Conservation (phyloP, 108 stramenopile species). For the Aureococcus anophagefferens region DNA sequence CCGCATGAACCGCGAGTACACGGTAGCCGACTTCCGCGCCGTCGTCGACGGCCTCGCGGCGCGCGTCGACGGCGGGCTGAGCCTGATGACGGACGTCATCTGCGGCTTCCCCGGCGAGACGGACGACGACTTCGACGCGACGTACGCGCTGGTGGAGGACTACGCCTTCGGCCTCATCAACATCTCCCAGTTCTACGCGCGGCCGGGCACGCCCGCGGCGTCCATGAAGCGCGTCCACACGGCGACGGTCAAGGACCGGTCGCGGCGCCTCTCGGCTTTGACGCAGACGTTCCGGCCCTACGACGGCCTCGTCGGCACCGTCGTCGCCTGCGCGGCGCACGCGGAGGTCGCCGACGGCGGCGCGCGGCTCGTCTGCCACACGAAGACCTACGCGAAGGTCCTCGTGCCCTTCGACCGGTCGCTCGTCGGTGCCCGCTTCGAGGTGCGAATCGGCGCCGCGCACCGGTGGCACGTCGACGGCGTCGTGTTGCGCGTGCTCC, state of each 20-base stretch:
- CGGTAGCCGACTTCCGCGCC: constrained; percentile 22
- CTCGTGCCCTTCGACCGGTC: constrained; percentile 10
- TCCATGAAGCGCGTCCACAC: constrained; percentile 31
- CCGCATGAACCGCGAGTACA: constrained; percentile 46
- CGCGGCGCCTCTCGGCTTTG: constrained; percentile 15
- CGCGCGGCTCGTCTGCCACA: constrained; percentile 25
- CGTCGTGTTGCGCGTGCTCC: neutral
- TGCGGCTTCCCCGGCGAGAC: constrained; percentile 40
- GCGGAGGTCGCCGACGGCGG: constrained; percentile 21
- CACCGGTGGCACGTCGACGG: constrained; percentile 19
- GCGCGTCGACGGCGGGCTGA: constrained; percentile 18
- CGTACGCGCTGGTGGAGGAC: constrained; percentile 17
- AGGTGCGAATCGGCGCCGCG: constrained; percentile 12
- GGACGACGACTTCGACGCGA: constrained; percentile 32
- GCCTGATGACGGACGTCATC: constrained; percentile 39
- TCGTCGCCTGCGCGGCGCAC: constrained; percentile 1
- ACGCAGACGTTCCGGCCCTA: constrained; percentile 23
- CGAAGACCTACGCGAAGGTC: constrained; percentile 30
- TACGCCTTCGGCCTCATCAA: constrained; percentile 23
- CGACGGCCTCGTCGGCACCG: constrained; percentile 3
- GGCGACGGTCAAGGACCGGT: constrained; percentile 29
- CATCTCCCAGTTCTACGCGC: constrained; percentile 46
- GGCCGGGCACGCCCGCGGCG: constrained; percentile 45
- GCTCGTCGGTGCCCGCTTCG: neutral
- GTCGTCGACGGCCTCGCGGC: constrained; percentile 17